Conservation (phyloP, 805 yeast genomes). For the Barnettozyma salicaria region DNA sequence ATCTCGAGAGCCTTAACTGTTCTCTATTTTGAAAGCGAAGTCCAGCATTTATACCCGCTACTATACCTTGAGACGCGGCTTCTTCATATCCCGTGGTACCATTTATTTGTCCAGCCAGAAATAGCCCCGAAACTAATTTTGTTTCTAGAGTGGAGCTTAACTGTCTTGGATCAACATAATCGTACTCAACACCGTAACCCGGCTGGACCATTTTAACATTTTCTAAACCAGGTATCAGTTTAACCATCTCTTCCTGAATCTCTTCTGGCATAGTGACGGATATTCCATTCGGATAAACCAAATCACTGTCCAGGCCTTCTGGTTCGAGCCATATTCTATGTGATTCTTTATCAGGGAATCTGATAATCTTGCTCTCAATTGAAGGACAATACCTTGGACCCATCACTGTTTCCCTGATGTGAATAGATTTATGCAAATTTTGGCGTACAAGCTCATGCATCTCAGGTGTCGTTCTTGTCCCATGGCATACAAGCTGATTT, state of each 20-base stretch:
- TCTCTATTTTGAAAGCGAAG: conserved; percentile 36
- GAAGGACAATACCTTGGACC: conserved; percentile 99
- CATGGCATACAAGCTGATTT: conserved; percentile 62
- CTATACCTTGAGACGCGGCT: conserved; percentile 93
- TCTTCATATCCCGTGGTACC: conserved; percentile 99
- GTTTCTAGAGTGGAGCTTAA: conserved; percentile 75
- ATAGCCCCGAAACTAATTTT: conserved; percentile 69
- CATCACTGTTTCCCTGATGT: conserved; percentile 86
- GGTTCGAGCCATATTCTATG: conserved; percentile 96
- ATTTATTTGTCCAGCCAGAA: conserved; percentile 93
- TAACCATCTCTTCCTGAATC: conserved; percentile 68
- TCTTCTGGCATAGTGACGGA: conserved; percentile 96
- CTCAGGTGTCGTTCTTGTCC: conserved; percentile 70
- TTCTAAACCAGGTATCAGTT: conserved; percentile 82
- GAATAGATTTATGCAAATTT: conserved; percentile 79
- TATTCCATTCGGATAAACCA: conserved; percentile 95
- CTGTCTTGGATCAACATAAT: conserved; percentile 91
- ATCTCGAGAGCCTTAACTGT: conserved; percentile 55
- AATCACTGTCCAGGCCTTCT: conserved; percentile 80
- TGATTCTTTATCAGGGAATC: conserved; percentile 67
- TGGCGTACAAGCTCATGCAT: conserved; percentile 63
- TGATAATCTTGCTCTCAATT: conserved; percentile 78
- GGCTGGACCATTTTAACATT: conserved; percentile 87
- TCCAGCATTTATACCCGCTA: conserved; percentile 96
- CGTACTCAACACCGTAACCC: conserved; percentile 99